Base-by-base conservation (phyloP, 2,329 filamentous ascomycete genomes). In the Pseudogymnoascus sp. region DNA sequence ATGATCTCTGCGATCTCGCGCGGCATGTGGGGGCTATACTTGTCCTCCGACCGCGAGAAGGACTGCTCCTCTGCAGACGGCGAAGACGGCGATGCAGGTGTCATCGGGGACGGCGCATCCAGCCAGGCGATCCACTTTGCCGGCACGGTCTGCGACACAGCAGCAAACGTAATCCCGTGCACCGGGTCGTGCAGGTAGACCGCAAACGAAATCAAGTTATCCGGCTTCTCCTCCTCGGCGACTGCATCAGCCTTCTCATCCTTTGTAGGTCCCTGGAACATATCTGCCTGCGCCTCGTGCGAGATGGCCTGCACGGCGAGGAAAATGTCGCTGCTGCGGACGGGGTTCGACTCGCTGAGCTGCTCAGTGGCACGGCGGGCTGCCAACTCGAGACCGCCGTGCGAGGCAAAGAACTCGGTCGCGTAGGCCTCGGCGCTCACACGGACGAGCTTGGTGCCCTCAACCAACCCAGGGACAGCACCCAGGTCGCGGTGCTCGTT, bases 291-390 rank as follows among this genome's bases (percentile, higher is more conserved):
- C 0, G 78, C 78, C 7, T 85, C 81, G 67, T 89, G 83, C 61
- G 80, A 82, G 70, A 97, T 85, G 8, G 95, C 91, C 77, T 99
- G 95, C 36, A 99, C 87, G n/a, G 93, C 86, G 34, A 99, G 81
- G 82, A 99, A 99, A 67, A 99, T 90, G 74, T 99, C 91, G 65
- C 90, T 96, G 72, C 89, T 96, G 64, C 95, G 86, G 11, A 96
- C 91, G 0, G 95, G 93, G 74, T 97, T 97, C 45, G 82, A 84
- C 74, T 96, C 91, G 76, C 86, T 91, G 42, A 96, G 77, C 2
- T 87, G 83, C 75, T 96, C 87, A 0, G 89, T 88, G 0, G 92
- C 92, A 63, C 90, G 85, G 71, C 88, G 86, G 66, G 90, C 90
- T 26, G 91, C 93, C 69, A 86, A 83, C 75, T 93, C 89, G 2